Evolutionary conservation across 1,139 yeast genomes (phyloP), one percentile per base, ranked within the genome.

Genomic region (Candida sanyaensis): DNA sequence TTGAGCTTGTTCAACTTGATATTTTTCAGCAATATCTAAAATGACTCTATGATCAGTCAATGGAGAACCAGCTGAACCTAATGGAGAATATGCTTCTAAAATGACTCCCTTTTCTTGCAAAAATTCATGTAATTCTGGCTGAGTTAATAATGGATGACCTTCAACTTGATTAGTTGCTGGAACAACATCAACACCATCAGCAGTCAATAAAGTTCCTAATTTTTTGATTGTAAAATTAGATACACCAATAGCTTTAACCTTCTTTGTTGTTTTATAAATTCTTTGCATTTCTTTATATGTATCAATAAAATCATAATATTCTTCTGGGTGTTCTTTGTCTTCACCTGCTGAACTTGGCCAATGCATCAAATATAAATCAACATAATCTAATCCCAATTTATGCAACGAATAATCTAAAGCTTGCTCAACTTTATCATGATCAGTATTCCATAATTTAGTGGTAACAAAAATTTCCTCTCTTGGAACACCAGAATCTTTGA

Each of bases 351-450:
- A 77, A 45, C 80, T 75, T 5, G 97, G 97, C 96, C 96, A 90
- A 69, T 92, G 97, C 61, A 89, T 79, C 63, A 91, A 77, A 65
- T 85, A 86, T 58, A 91, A 74, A 64, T 91, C 97, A 49, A 91
- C 84, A 60, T 91, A 91, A 47, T 88, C 96, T 56, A 88, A 69
- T 2, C 86, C 86, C 57, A 91, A 73, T 60, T 83, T 82, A 57
- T 78, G 63, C 60, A 91, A 76, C 2, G 95, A 84, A 44, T 64
- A 68, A 44, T 84, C 80, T 48, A 90, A 69, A 6, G 87, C 88
- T 37, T 64, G 73, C 41, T 68, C 84, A 26, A 84, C 85, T 46
- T 81, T 71, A 56, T 77, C 74, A 61, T 86, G 91, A 60, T 80
- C 83, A 33, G 84, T 69, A 51, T 84, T 78, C 88, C 91, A 85